These are phyloP conservation scores for Cryphonectria nitschkei DNA, from an alignment of 2,329 filamentous ascomycete species.

Conservation along the genomic window DNA sequence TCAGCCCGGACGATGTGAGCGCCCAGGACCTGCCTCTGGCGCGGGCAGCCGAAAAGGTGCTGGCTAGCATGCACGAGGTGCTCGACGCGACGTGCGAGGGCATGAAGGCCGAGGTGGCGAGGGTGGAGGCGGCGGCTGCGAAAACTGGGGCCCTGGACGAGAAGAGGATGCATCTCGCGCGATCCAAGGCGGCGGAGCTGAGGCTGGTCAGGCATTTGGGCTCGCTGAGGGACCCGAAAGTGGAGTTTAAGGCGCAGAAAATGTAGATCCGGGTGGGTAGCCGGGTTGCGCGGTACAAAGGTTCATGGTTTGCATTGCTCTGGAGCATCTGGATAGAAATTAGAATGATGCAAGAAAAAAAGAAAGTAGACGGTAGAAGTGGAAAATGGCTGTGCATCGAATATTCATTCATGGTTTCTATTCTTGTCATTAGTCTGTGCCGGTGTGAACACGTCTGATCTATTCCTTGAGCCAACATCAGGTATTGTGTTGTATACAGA, in stretches of 20 bases:
- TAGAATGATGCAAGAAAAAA: slow-evolving; percentile 19
- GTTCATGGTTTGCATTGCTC: background rate
- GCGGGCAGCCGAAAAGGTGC: slow-evolving; percentile 79
- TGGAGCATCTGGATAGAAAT: slow-evolving; percentile 21
- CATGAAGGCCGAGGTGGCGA: slow-evolving; percentile 57
- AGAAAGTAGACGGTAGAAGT: background rate
- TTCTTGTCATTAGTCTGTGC: slow-evolving; percentile 5
- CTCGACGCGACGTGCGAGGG: slow-evolving; percentile 69
- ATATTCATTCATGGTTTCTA: background rate
- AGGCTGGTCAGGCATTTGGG: slow-evolving; percentile 76
- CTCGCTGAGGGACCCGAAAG: slow-evolving; percentile 67
- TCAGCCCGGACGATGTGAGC: slow-evolving; percentile 71
- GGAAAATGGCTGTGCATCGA: background rate
- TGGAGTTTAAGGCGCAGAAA: slow-evolving; percentile 63
- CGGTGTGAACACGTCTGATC: slow-evolving; percentile 7
- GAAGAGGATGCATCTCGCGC: slow-evolving; percentile 67
- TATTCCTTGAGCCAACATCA: background rate
- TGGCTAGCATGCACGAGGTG: slow-evolving; percentile 91
- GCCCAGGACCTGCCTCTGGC: slow-evolving; percentile 79
- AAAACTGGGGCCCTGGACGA: slow-evolving; percentile 44
- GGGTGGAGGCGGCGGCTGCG: slow-evolving; percentile 44
- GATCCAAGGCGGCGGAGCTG: slow-evolving; percentile 87
- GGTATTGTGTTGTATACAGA: slow-evolving; percentile 2
- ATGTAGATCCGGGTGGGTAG: slow-evolving; percentile 41
- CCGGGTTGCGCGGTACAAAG: background rate